Conservation (phyloP, 768 basidiomycete genomes). For the Boletales sp. region DNA sequence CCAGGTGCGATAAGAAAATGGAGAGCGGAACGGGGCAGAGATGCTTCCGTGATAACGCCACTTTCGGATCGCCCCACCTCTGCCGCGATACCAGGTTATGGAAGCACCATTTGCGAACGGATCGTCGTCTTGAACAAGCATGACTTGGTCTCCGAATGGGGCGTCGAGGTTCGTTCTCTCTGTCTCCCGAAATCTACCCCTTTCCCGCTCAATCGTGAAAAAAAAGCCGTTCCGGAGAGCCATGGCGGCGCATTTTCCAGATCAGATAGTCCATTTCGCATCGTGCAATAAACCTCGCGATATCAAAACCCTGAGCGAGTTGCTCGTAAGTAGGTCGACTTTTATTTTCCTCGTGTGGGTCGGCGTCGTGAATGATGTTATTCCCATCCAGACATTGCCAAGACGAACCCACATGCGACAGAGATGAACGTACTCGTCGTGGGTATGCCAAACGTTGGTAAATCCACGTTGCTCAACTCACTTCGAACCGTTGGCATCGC, state of each 20-base stretch:
- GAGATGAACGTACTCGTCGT: conserved; percentile 89
- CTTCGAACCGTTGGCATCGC: conserved; percentile 82
- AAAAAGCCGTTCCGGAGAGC: conserved; percentile 63
- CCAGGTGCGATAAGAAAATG: conserved; percentile 65
- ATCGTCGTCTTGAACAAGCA: conserved; percentile 91
- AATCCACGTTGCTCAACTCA: conserved; percentile 91
- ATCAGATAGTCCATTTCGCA: conserved; percentile 65
- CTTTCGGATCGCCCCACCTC: conserved; percentile 24
- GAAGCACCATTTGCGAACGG: conserved; percentile 60
- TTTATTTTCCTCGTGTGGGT: not conserved
- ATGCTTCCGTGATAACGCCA: conserved; percentile 38
- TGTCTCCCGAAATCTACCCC: conserved; percentile 2
- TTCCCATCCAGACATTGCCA: conserved; percentile 55
- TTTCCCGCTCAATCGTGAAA: conserved; percentile 27
- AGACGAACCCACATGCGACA: conserved; percentile 61
- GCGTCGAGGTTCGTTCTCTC: conserved; percentile 61
- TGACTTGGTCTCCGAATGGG: conserved; percentile 87
- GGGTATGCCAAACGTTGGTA: conserved; percentile 99
- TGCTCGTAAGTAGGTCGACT: conserved; percentile 67
- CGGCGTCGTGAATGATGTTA: not conserved
- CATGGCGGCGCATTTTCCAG: conserved; percentile 68
- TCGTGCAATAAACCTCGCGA: conserved; percentile 67
- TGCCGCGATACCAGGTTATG: conserved; percentile 17
- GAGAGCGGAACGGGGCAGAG: conserved; percentile 64
- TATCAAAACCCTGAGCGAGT: conserved; percentile 58